Evolutionary conservation across 352 stramenopile species (phyloP).

Genomic region (Hyaloperonospora brassicae): DNA sequence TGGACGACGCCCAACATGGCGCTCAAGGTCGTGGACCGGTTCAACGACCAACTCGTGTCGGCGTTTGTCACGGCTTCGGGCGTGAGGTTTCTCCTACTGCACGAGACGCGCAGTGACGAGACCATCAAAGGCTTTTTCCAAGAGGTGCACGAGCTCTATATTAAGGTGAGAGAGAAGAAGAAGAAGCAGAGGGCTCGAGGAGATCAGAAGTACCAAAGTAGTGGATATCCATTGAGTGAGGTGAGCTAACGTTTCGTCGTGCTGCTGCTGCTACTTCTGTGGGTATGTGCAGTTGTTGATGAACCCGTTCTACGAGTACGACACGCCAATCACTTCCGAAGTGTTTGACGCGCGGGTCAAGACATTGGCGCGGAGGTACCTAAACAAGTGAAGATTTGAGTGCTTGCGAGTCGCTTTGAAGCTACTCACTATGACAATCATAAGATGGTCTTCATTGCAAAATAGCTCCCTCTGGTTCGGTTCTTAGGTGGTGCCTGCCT

Average conservation of each 20-base stretch:
- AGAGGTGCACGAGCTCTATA: slow-evolving; percentile 95
- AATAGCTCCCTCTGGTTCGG: slow-evolving; percentile 31
- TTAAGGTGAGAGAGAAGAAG: slow-evolving; percentile 73
- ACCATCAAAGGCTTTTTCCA: slow-evolving; percentile 94
- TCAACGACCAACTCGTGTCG: slow-evolving; percentile 96
- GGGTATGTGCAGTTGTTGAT: slow-evolving; percentile 70
- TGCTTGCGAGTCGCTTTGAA: no score
- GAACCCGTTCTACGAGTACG: slow-evolving; percentile 95
- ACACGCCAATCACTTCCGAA: slow-evolving; percentile 89
- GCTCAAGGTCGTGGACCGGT: slow-evolving; percentile 89
- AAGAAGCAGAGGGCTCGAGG: neutral
- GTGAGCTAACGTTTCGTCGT: no score
- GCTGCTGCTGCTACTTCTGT: neutral
- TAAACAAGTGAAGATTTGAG: no score
- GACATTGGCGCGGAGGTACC: slow-evolving; percentile 82
- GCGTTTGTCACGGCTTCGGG: slow-evolving; percentile 93
- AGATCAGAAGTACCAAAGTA: no score
- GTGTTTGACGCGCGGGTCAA: slow-evolving; percentile 90
- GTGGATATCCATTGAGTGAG: no score
- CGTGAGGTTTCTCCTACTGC: slow-evolving; percentile 94
- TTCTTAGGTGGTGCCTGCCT: neutral
- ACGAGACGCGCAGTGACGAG: slow-evolving; percentile 92
- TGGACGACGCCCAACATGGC: slow-evolving; percentile 92
- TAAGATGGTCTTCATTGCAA: slow-evolving; percentile 36
- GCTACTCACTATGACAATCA: no score